A percentile compares a stretch with the other conserved stretches of the same genome.
phyloP scores from a whole-genome alignment of 2,329 filamentous ascomycete genomes.

The Chaetomium strumarium region DNA sequence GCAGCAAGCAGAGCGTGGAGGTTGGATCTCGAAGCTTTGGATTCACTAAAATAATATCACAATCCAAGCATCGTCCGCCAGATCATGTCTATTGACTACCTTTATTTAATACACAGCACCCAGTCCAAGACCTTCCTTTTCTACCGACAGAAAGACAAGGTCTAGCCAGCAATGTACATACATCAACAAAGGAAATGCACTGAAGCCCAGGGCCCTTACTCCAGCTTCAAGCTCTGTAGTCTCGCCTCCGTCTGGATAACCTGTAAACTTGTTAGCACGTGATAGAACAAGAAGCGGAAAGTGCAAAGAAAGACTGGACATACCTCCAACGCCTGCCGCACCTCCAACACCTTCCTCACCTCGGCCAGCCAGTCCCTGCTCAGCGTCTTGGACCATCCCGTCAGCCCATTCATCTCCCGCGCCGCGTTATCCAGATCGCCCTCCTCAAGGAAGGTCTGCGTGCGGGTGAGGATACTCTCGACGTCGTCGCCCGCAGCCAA shows the following conservation, averaged over 20 bases:
- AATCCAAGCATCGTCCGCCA: neutral
- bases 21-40: too few species aligned
- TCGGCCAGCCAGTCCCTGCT: constrained; percentile 92
- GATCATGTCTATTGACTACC: constrained; percentile 21
- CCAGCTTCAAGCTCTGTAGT: constrained; percentile 78
- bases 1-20: too few species aligned
- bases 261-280: constrained; percentile 39
- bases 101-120: constrained; percentile 18
- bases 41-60: too few species aligned
- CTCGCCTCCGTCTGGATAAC: constrained; percentile 87
- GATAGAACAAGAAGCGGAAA: constrained; percentile 3
- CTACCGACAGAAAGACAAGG: constrained; percentile 2
- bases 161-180: constrained; percentile 11
- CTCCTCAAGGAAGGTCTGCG: constrained; percentile 86
- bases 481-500: constrained; percentile 81
- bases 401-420: constrained; percentile 87
- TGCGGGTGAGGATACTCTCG: constrained; percentile 84
- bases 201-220: constrained; percentile 42
- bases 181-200: constrained; percentile 10
- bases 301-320: constrained; percentile 39
- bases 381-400: constrained; percentile 92
- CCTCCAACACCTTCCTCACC: constrained; percentile 86
- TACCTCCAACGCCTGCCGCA: constrained; percentile 92
- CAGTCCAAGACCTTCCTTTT: constrained; percentile 1
- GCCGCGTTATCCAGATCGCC: constrained; percentile 87